Base-by-base conservation (phyloP, 768 basidiomycete species). In the Mycena olivaceomarginata region DNA sequence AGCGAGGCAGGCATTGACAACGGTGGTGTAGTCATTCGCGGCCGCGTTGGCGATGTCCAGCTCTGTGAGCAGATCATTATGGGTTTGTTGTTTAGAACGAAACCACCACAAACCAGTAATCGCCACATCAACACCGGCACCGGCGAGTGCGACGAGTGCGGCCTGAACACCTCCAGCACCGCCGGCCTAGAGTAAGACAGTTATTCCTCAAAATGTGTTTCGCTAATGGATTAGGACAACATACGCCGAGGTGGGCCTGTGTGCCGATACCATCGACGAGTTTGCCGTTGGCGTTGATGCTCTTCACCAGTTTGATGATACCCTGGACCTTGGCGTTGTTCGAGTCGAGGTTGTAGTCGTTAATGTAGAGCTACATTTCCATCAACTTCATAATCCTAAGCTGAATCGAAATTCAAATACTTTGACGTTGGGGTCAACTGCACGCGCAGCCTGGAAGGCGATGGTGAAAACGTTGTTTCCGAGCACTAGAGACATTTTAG, bases 191-290 rank as follows among this genome's bases (percentile, higher is more conserved):
- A 15, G 65, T 40, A 18, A 43, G 11, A 46, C 73, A 72, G 59
- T 59, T 11, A 22, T 25, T 22, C 31, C 31, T 45, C 12, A 65
- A 25, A 7, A 31, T 20, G 16, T 41, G 10, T 13, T 13, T 31
- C 20, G 20, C 1, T 15, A 7, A 15, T 12, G 48, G 48, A 7
- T n/a, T 0, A 51, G 15, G 22, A 37, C 41, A 15, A 82, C 84
- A 22, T 77, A 85, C 84, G 71, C 72, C 80, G 18, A 90, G 80
- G 79, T 91, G 90, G 79, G 85, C 85, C 76, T 90, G 89, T 18
- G 90, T 88, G 65, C 90, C 90, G 76, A 90, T 87, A 75, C 89
- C 90, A 72, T 91, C 89, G 80, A 91, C 89, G 66, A 88, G 79
- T 73, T 85, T 84, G 46, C 83, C 82, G 53, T 80, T 82, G 62